Conservation (phyloP, 768 basidiomycete species). For the Phanerochaete sordida region DNA sequence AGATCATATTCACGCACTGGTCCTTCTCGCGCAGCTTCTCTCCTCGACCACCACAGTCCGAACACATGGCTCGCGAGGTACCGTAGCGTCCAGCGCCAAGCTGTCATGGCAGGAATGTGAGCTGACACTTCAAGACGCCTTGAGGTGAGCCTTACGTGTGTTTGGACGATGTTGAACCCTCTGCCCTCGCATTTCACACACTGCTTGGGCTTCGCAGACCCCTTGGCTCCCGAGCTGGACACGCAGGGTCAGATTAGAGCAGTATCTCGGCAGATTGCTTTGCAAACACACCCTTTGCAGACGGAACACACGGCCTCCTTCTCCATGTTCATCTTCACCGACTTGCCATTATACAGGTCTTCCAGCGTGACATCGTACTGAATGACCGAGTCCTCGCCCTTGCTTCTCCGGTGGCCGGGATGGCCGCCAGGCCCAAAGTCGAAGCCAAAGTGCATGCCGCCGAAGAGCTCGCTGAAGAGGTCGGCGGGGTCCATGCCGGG, state of each 20-base stretch:
- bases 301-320: slow-evolving; percentile 72
- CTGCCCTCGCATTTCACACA: slow-evolving; percentile 83
- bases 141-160: slow-evolving; percentile 37
- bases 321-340: slow-evolving; percentile 85
- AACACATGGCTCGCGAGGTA: slow-evolving; percentile 53
- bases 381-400: slow-evolving; percentile 71
- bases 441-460: slow-evolving; percentile 59
- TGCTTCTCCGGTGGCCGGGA: slow-evolving; percentile 44
- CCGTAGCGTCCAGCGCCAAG: slow-evolving; percentile 46
- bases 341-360: slow-evolving; percentile 90
- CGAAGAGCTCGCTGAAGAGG: slow-evolving; percentile 75
- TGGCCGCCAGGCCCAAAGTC: slow-evolving; percentile 25
- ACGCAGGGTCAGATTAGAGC: slow-evolving; percentile 4
- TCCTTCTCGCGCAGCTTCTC: slow-evolving; percentile 82
- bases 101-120: slow-evolving; percentile 19
- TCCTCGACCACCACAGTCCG: slow-evolving; percentile 68
- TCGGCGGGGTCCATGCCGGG: slow-evolving; percentile 56
- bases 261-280: not conserved
- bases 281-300: slow-evolving; percentile 70
- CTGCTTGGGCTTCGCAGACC: slow-evolving; percentile 78
- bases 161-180: slow-evolving; percentile 65
- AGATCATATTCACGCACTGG: slow-evolving; percentile 40
- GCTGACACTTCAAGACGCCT: not conserved
- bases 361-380: slow-evolving; percentile 86
- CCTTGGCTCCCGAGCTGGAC: slow-evolving; percentile 74